Base-by-base conservation (phyloP, 768 basidiomycete genomes). In the Leccinum barrowsii region DNA sequence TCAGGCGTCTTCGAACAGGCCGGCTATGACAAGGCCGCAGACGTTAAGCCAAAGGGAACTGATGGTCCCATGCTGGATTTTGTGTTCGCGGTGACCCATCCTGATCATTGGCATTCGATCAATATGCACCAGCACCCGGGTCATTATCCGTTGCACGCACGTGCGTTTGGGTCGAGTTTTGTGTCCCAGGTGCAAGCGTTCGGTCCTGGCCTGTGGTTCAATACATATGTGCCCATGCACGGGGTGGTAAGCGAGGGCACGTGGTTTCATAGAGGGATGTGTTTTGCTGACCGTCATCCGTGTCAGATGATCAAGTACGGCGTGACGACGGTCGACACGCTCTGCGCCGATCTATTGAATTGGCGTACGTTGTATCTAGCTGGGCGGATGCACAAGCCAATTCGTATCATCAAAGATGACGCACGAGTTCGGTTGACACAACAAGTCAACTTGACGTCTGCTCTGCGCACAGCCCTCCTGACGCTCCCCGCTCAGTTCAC, bases 321-420 rank as follows among this genome's bases (percentile, higher is more conserved):
- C 13, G 86, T 97, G 26, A 95, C 95, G 34, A 93, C 93, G 0
- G 83, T 96, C 8, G 92, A 95, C 66, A 87, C 86, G 59, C 82
- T 99, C 28, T 94, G 91, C 65, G 82, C 86, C 1, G 97, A 99
- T 69, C 78, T 98, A 26, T 81, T 95, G 54, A 90, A 93, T 67
- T 99, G 97, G 97, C 82, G 86, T 46, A 83, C 93, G 22, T 81
- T 98, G 3, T 99, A 99, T 73, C 85, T 96, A 42, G 90, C 94
- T 0, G 97, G 97, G 0, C 83, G 97, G 34, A 93, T 98, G 86
- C 97, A 98, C 76, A 99, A 99, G 74, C 97, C 97, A 1, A 83
- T 95, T 50, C 85, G 92, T 52, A 95, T 96, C 67, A 89, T 97
- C 74, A 86, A 86, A 73, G 91, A 95, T 71, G 93, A 97, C 70